Percentiles rank a stretch among this genome's conserved stretches.
Conservation (phyloP, 2,329 filamentous ascomycete species). For the Alternaria sp. region DNA sequence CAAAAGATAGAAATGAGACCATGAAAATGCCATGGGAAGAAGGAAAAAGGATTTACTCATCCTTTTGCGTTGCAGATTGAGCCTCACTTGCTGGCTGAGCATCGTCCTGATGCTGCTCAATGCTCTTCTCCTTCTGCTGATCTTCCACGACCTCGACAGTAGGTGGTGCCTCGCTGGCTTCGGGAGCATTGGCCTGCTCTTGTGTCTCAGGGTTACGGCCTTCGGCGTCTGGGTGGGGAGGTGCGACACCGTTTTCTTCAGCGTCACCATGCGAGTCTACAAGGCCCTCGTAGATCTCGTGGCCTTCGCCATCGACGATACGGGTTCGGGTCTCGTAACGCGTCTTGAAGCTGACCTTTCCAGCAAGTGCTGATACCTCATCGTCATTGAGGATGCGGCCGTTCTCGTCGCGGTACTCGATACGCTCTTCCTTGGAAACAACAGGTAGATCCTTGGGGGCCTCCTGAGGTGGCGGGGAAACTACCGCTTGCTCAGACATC, state of each 20-base stretch:
- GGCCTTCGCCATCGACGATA: conserved; percentile 78
- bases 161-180: conserved; percentile 51
- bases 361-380: conserved; percentile 82
- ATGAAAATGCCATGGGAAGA: background rate
- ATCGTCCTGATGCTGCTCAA: conserved; percentile 45
- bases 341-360: conserved; percentile 94
- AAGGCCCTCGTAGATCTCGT: conserved; percentile 67
- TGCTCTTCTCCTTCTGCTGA: conserved; percentile 53
- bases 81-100: conserved; percentile 49
- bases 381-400: conserved; percentile 86
- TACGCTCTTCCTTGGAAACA: conserved; percentile 72
- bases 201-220: conserved; percentile 64
- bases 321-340: conserved; percentile 94
- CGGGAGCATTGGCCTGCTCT: conserved; percentile 48
- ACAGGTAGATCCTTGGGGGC: conserved; percentile 38
- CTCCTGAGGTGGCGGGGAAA: conserved; percentile 38
- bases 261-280: conserved; percentile 44
- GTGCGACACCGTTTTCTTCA: conserved; percentile 51
- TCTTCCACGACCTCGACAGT: conserved; percentile 51
- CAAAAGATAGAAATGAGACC: conserved; percentile 14
- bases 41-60: conserved; percentile 20
- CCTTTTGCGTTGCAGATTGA: conserved; percentile 39
- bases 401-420: conserved; percentile 94
- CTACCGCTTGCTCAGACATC: conserved; percentile 35
- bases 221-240: conserved; percentile 63